These are phyloP conservation scores for Pleurotus djamor DNA, from an alignment of 768 basidiomycete genomes.

Conservation along the genomic window DNA sequence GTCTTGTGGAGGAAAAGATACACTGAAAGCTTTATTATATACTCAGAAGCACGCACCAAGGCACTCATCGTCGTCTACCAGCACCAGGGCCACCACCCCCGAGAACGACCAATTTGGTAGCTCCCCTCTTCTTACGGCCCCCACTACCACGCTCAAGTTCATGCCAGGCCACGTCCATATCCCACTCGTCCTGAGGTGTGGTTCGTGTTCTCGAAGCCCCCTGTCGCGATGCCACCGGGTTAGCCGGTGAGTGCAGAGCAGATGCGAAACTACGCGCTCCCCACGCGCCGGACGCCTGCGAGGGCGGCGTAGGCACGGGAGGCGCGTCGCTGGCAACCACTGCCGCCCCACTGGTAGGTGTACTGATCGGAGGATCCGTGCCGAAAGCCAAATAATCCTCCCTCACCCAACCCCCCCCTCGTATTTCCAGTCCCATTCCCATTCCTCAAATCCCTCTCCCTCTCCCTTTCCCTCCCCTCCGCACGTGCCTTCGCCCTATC, in stretches of 20 bases:
- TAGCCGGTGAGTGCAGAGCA: slow-evolving; percentile 55
- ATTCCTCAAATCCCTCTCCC: slow-evolving; percentile 24
- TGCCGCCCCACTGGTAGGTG: slow-evolving; percentile 20
- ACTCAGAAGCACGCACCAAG: not conserved
- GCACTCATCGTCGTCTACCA: slow-evolving; percentile 40
- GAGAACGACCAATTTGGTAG: slow-evolving; percentile 67
- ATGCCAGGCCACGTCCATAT: slow-evolving; percentile 78
- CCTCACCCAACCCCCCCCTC: slow-evolving; percentile 11
- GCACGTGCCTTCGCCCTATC: slow-evolving; percentile 78
- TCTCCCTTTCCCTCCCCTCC: slow-evolving; percentile 76
- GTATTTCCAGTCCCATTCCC: not conserved
- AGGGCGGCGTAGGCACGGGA: not conserved
- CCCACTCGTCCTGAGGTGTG: slow-evolving; percentile 65
- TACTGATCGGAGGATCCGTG: slow-evolving; percentile 16
- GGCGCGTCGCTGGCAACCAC: slow-evolving; percentile 12
- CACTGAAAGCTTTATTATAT: not conserved
- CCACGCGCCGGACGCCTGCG: slow-evolving; percentile 59
- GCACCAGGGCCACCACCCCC: slow-evolving; percentile 48
- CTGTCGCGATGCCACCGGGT: slow-evolving; percentile 10
- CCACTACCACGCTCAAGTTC: slow-evolving; percentile 65
- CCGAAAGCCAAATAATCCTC: slow-evolving; percentile 4
- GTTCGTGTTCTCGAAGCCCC: slow-evolving; percentile 14
- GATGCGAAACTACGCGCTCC: slow-evolving; percentile 82
- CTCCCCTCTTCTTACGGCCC: slow-evolving; percentile 53
- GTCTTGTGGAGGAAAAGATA: no score